A percentile compares a stretch with the other conserved stretches of the same genome.
phyloP scores from a whole-genome alignment of 2,329 filamentous ascomycete genomes.

The Aspergillus sp. region DNA sequence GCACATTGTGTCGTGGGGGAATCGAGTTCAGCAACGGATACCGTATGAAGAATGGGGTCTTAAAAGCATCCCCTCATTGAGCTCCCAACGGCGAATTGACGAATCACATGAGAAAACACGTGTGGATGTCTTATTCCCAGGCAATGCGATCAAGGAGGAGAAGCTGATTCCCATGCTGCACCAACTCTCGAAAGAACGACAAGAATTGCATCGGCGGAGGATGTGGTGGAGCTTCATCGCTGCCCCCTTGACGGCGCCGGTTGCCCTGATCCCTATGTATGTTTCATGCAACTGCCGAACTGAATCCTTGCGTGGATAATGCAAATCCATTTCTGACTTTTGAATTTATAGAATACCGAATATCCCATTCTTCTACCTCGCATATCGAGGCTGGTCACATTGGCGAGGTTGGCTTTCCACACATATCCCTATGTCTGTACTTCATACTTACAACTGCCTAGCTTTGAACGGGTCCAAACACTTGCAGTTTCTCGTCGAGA shows the following conservation, averaged over 20 bases:
- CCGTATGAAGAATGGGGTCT: constrained; percentile 97
- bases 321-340: neutral
- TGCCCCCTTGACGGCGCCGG: constrained; percentile 79
- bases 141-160: constrained; percentile 63
- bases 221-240: constrained; percentile 78
- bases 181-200: constrained; percentile 74
- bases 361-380: constrained; percentile 93
- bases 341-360: constrained; percentile 71
- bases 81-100: constrained; percentile 63
- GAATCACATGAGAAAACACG: constrained; percentile 67
- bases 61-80: constrained; percentile 87
- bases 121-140: constrained; percentile 68
- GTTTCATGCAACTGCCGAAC: constrained; percentile 31
- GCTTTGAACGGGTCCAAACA: constrained; percentile 83
- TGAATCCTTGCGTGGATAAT: neutral
- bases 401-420: constrained; percentile 61
- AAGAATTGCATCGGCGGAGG: constrained; percentile 71
- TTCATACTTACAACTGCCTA: constrained; percentile 25
- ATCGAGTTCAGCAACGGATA: constrained; percentile 79
- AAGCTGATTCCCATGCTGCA: constrained; percentile 66
- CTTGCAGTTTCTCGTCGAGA: constrained; percentile 74
- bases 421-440: neutral
- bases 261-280: constrained; percentile 83
- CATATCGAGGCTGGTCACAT: constrained; percentile 86
- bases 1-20: constrained; percentile 80